These are phyloP conservation scores for Vanrija humicola DNA, from an alignment of 1,284 basidiomycete genomes.

Conservation along the genomic window DNA sequence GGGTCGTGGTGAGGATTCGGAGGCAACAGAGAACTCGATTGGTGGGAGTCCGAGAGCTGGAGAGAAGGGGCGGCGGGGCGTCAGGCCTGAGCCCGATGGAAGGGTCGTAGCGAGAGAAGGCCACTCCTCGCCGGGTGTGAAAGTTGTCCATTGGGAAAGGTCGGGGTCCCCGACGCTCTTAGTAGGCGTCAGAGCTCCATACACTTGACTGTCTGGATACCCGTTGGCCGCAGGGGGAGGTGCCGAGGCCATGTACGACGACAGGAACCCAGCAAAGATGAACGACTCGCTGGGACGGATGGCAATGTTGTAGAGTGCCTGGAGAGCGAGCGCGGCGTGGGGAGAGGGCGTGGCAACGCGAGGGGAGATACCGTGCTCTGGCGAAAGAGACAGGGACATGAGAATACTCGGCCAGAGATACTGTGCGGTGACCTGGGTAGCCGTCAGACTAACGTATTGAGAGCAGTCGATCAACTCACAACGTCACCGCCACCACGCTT, in stretches of 20 bases:
- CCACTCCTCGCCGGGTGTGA: slow-evolving; percentile 39
- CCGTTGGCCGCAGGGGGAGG: slow-evolving; percentile 1
- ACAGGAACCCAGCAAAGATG: slow-evolving; percentile 40
- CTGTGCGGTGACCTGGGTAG: slow-evolving; percentile 29
- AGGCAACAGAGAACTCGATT: slow-evolving; percentile 9
- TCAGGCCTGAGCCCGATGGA: slow-evolving; percentile 16
- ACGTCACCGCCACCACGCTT: slow-evolving; percentile 38
- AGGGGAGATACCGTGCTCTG: slow-evolving; percentile 8
- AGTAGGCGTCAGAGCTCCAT: slow-evolving; percentile 38
- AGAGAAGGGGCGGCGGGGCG: slow-evolving; percentile 15
- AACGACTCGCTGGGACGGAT: slow-evolving; percentile 36
- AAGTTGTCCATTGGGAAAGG: slow-evolving; percentile 37
- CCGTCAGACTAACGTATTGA: not conserved
- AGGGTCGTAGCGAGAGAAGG: slow-evolving; percentile 16
- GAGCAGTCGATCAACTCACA: slow-evolving; percentile 21
- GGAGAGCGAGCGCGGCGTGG: slow-evolving; percentile 30
- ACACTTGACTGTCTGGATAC: slow-evolving; percentile 17
- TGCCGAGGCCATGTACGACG: slow-evolving; percentile 17
- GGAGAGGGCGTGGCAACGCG: slow-evolving; percentile 21
- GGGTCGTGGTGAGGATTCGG: slow-evolving; percentile 4
- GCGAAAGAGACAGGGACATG: slow-evolving; percentile 28
- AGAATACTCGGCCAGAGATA: slow-evolving; percentile 40
- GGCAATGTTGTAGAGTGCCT: slow-evolving; percentile 39
- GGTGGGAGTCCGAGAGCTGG: slow-evolving; percentile 14
- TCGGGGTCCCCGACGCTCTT: slow-evolving; percentile 26